Conservation (phyloP, 805 yeast species). For the Monosporozyma aerobia region DNA sequence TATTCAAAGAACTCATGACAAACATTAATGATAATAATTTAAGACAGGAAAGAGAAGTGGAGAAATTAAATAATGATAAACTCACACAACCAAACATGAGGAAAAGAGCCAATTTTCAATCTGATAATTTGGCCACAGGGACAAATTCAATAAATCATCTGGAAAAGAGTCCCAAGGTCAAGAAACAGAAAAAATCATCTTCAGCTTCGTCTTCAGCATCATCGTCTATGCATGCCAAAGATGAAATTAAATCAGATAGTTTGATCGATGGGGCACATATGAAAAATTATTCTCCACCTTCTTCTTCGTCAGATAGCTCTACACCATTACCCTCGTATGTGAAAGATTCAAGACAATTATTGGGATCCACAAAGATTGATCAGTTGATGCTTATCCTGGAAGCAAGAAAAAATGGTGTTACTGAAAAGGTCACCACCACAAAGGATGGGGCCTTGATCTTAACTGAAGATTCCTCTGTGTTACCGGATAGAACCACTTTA, state of each 20-base stretch:
- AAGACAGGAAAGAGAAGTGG: not conserved
- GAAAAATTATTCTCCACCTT: not conserved
- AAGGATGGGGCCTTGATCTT: constrained; percentile 57
- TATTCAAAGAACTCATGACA: not conserved
- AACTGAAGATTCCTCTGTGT: constrained; percentile 41
- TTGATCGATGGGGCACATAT: not conserved
- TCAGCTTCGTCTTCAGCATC: no score
- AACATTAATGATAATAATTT: not conserved
- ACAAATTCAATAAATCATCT: not conserved
- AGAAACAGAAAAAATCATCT: not conserved
- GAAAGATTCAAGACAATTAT: constrained; percentile 54
- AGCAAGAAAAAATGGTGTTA: constrained; percentile 71
- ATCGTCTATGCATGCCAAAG: not conserved
- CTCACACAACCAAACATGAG: not conserved
- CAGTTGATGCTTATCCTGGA: constrained; percentile 85
- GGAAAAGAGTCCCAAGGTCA: not conserved
- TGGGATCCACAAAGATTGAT: constrained; percentile 87
- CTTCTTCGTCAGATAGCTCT: not conserved
- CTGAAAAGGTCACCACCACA: constrained; percentile 51
- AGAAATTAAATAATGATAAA: not conserved
- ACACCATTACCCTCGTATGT: not conserved
- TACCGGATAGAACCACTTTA: constrained; percentile 53
- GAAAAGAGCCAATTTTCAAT: not conserved
- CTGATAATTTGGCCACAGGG: not conserved
- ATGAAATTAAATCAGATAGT: not conserved